Base-by-base conservation (phyloP, 2,329 filamentous ascomycete genomes). In the Fusarium nanum region DNA sequence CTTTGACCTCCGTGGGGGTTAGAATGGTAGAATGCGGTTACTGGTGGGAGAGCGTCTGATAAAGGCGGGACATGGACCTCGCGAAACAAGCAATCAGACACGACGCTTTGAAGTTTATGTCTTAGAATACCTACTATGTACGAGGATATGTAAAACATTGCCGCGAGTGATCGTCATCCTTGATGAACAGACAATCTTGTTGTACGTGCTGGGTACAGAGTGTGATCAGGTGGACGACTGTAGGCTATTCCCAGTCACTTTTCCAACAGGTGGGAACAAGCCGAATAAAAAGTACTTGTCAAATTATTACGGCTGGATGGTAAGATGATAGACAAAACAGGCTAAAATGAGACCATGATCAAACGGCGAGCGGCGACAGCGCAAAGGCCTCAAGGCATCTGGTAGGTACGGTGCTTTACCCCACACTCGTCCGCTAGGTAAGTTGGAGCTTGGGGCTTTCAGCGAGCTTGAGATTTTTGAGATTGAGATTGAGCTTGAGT, bases 1-100 rank as follows among this genome's bases (percentile, higher is more conserved):
- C 72, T 74, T 74, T 60, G 71, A 74, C 70, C 70, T 75, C 73
- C 73, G 73, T 75, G 73, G 73, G 73, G 73, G 73, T 74, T 72
- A 64, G 49, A 64, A 68, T 66, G 30, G 73, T 72, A 66, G 49
- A 64, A 66, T 66, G 30, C 37, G 45, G 48, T 40, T 28, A 40
- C 32, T 52, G 22, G 56, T 73, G 58, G 64, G 61, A 75, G 72
- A 72, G 69, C 54, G 45, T 56, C 46, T 60, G 64, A 56, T 48
- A 61, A 52, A 60, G 56, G 58, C 58, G 53, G 50, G 60, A 61
- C 55, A 69, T 61, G 59, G 58, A 56, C 50, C 64, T 65, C 32
- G 47, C 41, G 48, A 53, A 53, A 48, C 48, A 47, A 63, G 56
- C 52, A 54, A 62, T 52, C 63, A 56, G 25, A 57, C 40, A 44